These are phyloP conservation scores for Tulasnella sp. DNA, from an alignment of 768 basidiomycete species.

Conservation along the genomic window DNA sequence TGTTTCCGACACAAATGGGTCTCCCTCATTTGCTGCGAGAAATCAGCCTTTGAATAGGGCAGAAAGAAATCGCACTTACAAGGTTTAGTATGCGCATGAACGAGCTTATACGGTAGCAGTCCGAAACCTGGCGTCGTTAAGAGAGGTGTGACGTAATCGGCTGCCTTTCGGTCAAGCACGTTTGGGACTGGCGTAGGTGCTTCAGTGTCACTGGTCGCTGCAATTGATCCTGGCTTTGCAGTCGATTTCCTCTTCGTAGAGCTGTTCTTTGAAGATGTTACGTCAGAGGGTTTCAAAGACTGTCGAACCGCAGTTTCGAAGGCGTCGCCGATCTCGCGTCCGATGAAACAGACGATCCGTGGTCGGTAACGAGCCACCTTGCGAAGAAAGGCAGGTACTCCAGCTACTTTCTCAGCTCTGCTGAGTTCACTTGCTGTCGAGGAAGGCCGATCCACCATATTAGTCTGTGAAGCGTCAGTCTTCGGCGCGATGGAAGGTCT, in stretches of 20 bases:
- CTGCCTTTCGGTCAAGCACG: neutral
- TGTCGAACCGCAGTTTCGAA: conserved; percentile 44
- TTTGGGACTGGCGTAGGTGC: neutral
- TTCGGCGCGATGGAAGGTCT: neutral
- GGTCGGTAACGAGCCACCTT: conserved; percentile 66
- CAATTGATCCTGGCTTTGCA: neutral
- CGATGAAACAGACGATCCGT: conserved; percentile 75
- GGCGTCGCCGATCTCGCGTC: conserved; percentile 64
- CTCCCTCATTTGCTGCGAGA: neutral
- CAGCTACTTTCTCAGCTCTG: conserved; percentile 52
- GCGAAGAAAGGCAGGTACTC: conserved; percentile 60
- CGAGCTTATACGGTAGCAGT: conserved; percentile 57
- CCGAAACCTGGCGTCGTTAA: conserved; percentile 43
- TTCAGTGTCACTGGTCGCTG: neutral
- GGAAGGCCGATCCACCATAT: conserved; percentile 72
- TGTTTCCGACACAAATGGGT: conserved; percentile 51
- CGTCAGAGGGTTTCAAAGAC: neutral
- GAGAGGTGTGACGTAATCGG: neutral
- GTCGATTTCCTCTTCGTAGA: conserved; percentile 32
- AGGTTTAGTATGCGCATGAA: conserved; percentile 42
- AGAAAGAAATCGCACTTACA: neutral
- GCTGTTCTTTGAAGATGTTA: conserved; percentile 41
- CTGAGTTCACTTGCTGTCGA: conserved; percentile 66
- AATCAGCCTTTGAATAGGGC: neutral
- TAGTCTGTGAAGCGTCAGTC: conserved; percentile 56